Base-by-base conservation (phyloP, 225 moss, liverwort and hornwort genomes). In the Bryum argenteum region DNA sequence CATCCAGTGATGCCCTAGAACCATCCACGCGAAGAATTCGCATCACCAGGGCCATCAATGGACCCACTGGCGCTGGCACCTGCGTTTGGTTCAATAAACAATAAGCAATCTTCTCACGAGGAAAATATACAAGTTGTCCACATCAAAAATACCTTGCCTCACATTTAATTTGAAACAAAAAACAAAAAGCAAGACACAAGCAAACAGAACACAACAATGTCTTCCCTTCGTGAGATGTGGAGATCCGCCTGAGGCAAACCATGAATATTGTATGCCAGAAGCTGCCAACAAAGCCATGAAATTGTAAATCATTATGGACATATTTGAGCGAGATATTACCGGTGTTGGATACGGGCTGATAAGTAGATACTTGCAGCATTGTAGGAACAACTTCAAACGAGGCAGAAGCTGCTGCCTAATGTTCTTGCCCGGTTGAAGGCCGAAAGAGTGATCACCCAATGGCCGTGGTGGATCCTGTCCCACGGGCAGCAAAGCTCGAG, bases 401-500 rank as follows among this genome's bases (percentile, higher is more conserved):
- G 88, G 96, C 67, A 96, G 81, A 67, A 93, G 79, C 78, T 91
- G 96, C 39, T 86, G 93, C 91, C 85, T 82, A 69, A 84, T 84
- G 59, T 85, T 71, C 78, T 93, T 96, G 70, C 90, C 82, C 61
- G 85, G 79, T 81, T 86, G 88, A 62, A 87, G 77, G 41, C 73
- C 83, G 47, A 87, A 67, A 23, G 88, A 58, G 55, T 87, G 89
- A 51, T 83, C 88, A 66, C 93, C 93, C 62, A 93, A 78, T 65
- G 89, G 81, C 82, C 88, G 87, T 47, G 93, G 96, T 67, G 89
- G 82, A 71, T 96, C 96, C 58, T 96, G 93, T 63, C 93, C 91
- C 42, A 75, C 57, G 28, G 96, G 93, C 58, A 91, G 63, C 77
- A 96, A 88, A 73, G 81, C 81, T 53, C 82, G 85, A 54, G 87